Evolutionary conservation across 192 early-diverging fungal species (phyloP).

Genomic region (Linderina pennispora): DNA sequence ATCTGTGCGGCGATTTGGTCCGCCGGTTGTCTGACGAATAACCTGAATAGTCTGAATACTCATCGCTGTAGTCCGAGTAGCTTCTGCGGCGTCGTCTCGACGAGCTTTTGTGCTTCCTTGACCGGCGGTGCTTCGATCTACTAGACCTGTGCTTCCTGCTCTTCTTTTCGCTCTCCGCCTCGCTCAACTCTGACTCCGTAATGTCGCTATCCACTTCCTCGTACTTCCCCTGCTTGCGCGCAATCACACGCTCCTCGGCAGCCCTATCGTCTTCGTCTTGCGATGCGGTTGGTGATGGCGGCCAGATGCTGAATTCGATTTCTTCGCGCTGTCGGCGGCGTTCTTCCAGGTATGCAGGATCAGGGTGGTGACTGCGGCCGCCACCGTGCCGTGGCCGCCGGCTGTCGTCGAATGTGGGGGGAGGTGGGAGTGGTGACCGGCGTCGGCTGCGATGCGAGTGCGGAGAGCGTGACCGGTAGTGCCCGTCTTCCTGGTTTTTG

Average conservation of each 20-base stretch:
- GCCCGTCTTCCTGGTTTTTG: too few species aligned
- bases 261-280: constrained; percentile 42
- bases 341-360: constrained; percentile 25
- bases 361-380: constrained; percentile 5
- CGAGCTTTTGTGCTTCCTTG: constrained; percentile 16
- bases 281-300: constrained; percentile 48
- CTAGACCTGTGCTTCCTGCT: too few species aligned
- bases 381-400: not conserved
- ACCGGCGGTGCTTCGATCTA: constrained; percentile 12
- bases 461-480: constrained; percentile 1
- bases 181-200: constrained; percentile 4
- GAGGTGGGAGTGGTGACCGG: not conserved
- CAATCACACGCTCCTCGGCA: constrained; percentile 26
- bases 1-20: not conserved
- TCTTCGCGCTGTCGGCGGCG: constrained; percentile 38
- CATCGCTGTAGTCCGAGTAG: constrained; percentile 4
- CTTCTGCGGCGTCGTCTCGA: constrained; percentile 7
- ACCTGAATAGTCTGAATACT: constrained; percentile 14
- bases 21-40: constrained; percentile 1
- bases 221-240: constrained; percentile 14
- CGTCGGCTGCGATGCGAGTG: not conserved
- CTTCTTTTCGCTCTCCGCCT: constrained; percentile 16
- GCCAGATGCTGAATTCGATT: constrained; percentile 50
- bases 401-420: not conserved
- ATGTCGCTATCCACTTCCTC: constrained; percentile 9